Conservation (phyloP, 306 rosid genomes). For the Casuarina glauca region DNA sequence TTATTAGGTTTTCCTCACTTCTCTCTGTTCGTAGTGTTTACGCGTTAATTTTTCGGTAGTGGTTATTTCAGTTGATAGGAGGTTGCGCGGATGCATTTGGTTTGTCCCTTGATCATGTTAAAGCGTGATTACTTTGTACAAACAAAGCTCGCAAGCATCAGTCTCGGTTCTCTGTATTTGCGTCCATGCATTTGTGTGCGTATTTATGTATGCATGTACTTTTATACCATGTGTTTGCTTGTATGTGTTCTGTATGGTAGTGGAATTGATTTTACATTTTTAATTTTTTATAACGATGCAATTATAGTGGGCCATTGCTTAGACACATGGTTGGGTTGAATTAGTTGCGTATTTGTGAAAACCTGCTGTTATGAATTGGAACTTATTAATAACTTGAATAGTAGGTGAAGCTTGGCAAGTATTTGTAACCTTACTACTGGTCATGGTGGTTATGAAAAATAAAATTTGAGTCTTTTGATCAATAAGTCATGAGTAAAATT, state of each 20-base stretch:
- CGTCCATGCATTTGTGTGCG: not conserved
- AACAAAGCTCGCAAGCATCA: not conserved
- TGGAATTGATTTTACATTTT: not conserved
- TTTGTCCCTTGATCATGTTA: not conserved
- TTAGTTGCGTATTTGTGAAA: conserved; percentile 4
- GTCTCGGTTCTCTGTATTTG: not conserved
- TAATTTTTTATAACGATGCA: not conserved
- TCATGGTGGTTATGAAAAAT: no score
- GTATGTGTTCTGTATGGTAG: not conserved
- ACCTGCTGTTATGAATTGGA: not conserved
- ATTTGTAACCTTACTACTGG: no score
- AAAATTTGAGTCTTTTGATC: no score
- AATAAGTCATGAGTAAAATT: no score
- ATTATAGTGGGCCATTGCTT: not conserved
- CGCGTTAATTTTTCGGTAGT: not conserved
- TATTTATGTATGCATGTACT: not conserved
- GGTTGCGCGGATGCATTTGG: not conserved
- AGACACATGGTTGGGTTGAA: not conserved
- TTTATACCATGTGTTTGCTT: not conserved
- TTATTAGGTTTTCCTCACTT: not conserved
- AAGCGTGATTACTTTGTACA: not conserved
- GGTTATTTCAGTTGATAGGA: not conserved
- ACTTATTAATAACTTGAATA: not conserved
- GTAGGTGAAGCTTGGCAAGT: no score
- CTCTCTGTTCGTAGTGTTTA: not conserved